Conservation (phyloP, 805 yeast species). For the Hagleromyces aurorensis region DNA sequence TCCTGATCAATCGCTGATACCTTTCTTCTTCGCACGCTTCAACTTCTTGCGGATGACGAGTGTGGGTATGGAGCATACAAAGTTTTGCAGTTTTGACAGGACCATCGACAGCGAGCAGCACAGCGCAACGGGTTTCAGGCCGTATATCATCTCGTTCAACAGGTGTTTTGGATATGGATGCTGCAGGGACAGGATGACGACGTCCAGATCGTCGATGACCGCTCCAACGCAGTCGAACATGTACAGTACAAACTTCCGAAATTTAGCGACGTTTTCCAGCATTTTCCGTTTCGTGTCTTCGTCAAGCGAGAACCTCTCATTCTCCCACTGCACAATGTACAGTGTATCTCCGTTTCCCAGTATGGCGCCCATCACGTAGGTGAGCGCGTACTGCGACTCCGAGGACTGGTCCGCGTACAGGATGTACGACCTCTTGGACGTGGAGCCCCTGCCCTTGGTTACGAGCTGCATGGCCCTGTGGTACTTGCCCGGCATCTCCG, state of each 20-base stretch:
- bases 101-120: constrained; percentile 26
- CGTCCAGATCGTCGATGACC: constrained; percentile 21
- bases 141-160: constrained; percentile 31
- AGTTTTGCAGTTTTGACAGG: constrained; percentile 25
- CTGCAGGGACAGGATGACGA: constrained; percentile 30
- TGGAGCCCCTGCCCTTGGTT: constrained; percentile 10
- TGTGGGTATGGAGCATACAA: constrained; percentile 29
- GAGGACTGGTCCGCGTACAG: constrained; percentile 78
- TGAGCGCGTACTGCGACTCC: constrained; percentile 75
- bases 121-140: constrained; percentile 28
- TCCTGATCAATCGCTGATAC: constrained; percentile 19
- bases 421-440: constrained; percentile 49
- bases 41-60: constrained; percentile 28
- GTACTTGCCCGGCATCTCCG: constrained; percentile 23
- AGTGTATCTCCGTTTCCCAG: constrained; percentile 76
- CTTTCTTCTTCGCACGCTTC: constrained; percentile 24
- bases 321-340: constrained; percentile 45
- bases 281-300: constrained; percentile 7
- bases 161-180: constrained; percentile 35
- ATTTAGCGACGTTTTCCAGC: constrained; percentile 11
- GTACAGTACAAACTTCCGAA: constrained; percentile 18
- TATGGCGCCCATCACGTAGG: constrained; percentile 83
- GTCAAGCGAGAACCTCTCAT: constrained; percentile 4
- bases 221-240: constrained; percentile 26
- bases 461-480: constrained; percentile 19